Evolutionary conservation across 2,329 filamentous ascomycete genomes (phyloP).

Genomic region (Alternaria hordeiaustralica): DNA sequence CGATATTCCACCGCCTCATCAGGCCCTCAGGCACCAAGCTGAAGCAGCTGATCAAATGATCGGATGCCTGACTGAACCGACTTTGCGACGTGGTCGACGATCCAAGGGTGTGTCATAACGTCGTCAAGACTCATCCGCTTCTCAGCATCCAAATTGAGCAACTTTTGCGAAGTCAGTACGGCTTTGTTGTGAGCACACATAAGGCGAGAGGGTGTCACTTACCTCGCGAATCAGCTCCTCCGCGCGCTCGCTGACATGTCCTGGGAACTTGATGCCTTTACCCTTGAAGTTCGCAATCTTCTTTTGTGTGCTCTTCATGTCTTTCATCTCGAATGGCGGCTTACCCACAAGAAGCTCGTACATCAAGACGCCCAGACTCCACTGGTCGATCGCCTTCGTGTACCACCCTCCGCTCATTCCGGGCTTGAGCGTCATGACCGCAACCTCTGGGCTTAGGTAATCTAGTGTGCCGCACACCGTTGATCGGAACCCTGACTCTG

Average conservation of each 20-base stretch:
- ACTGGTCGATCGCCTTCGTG: slow-evolving; percentile 89
- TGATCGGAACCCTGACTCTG: slow-evolving; percentile 83
- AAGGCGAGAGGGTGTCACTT: slow-evolving; percentile 5
- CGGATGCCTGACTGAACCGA: background rate
- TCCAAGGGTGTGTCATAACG: slow-evolving; percentile 87
- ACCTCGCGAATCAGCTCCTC: slow-evolving; percentile 72
- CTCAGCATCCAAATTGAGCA: slow-evolving; percentile 71
- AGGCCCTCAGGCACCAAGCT: background rate
- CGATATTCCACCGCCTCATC: background rate
- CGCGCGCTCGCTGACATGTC: slow-evolving; percentile 84
- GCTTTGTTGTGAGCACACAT: background rate
- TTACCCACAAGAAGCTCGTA: slow-evolving; percentile 94
- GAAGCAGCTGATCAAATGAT: slow-evolving; percentile 1
- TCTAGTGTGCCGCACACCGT: slow-evolving; percentile 96
- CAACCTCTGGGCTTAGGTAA: slow-evolving; percentile 94
- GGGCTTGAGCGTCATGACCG: slow-evolving; percentile 50
- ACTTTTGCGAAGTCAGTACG: slow-evolving; percentile 1
- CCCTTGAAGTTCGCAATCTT: slow-evolving; percentile 73
- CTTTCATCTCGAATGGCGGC: slow-evolving; percentile 91
- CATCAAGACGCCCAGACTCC: slow-evolving; percentile 89
- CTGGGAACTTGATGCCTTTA: slow-evolving; percentile 83
- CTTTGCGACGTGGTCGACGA: slow-evolving; percentile 68
- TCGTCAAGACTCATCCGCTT: slow-evolving; percentile 86
- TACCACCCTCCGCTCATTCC: slow-evolving; percentile 80
- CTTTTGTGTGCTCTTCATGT: slow-evolving; percentile 79